Percentiles rank a stretch among this genome's conserved stretches.
Evolutionary conservation across 1,284 basidiomycete genomes (phyloP).

Genomic region (Leccinum insolens): DNA sequence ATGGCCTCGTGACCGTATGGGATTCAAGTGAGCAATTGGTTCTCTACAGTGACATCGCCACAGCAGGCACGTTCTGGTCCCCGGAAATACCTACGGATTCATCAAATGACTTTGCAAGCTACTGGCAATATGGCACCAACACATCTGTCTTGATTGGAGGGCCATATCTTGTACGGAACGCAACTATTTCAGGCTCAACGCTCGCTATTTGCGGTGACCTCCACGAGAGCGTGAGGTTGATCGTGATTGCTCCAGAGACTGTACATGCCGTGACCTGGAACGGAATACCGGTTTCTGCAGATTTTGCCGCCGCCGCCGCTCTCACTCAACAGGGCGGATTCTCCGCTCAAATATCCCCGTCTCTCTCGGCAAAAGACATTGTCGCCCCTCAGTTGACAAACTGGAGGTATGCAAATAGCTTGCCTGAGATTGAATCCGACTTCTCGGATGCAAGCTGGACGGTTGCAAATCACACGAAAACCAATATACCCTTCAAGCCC

Average conservation of each 20-base stretch:
- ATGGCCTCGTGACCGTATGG: constrained; percentile 62
- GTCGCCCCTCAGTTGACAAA: constrained; percentile 44
- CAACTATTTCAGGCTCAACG: constrained; percentile 41
- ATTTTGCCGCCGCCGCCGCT: constrained; percentile 31
- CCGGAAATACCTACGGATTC: constrained; percentile 42
- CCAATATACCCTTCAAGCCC: constrained; percentile 68
- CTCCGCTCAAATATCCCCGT: constrained; percentile 33
- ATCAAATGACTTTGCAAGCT: constrained; percentile 39
- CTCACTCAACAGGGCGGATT: constrained; percentile 42
- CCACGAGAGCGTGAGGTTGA: constrained; percentile 43
- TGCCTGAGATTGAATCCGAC: constrained; percentile 61
- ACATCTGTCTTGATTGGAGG: constrained; percentile 53
- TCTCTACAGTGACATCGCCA: constrained; percentile 63
- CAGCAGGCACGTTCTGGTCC: constrained; percentile 61
- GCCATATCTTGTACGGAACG: constrained; percentile 58
- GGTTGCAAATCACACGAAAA: constrained; percentile 65
- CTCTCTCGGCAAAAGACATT: constrained; percentile 17
- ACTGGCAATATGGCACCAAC: constrained; percentile 57
- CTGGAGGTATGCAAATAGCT: constrained; percentile 73
- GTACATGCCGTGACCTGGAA: constrained; percentile 72
- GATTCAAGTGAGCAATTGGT: constrained; percentile 69
- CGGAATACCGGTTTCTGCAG: constrained; percentile 48
- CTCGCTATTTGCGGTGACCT: constrained; percentile 53
- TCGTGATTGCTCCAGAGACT: constrained; percentile 46
- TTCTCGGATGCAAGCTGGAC: constrained; percentile 70